A percentile compares a stretch with the other conserved stretches of the same genome.
Evolutionary conservation across 495 filamentous ascomycete species (phyloP).

Genomic region (Penicillium canescens): DNA sequence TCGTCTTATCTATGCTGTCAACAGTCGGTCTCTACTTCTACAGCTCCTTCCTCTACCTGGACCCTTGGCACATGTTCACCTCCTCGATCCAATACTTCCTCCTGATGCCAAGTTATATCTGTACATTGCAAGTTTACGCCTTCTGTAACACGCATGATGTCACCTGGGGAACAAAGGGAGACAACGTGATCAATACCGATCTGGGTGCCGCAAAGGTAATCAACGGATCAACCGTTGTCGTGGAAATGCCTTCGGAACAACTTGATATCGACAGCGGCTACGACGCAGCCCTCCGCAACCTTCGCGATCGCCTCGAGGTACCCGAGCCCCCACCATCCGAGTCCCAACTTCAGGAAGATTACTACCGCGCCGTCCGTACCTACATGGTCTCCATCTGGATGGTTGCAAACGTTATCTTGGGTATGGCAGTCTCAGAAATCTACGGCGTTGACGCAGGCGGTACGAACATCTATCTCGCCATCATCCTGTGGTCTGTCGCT

Average conservation of each 20-base stretch:
- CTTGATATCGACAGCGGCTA: slow-evolving; percentile 98
- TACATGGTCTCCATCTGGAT: slow-evolving; percentile 99
- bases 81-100: slow-evolving; percentile 90
- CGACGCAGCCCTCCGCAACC: slow-evolving; percentile 94
- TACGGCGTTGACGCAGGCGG: slow-evolving; percentile 67
- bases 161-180: slow-evolving; percentile 98
- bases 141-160: slow-evolving; percentile 99
- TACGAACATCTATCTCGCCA: slow-evolving; percentile 87
- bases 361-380: slow-evolving; percentile 95
- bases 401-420: slow-evolving; percentile 84
- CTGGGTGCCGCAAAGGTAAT: slow-evolving; percentile 77
- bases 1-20: slow-evolving; percentile 84
- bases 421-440: slow-evolving; percentile 90
- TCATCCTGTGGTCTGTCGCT: slow-evolving; percentile 93
- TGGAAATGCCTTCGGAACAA: slow-evolving; percentile 98
- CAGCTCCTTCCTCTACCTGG: slow-evolving; percentile 93
- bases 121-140: slow-evolving; percentile 95
- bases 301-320: slow-evolving; percentile 89
- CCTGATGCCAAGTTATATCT: slow-evolving; percentile 90
- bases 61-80: slow-evolving; percentile 99
- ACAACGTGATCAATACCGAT: slow-evolving; percentile 91
- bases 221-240: slow-evolving; percentile 64
- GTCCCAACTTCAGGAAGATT: slow-evolving; percentile 90
- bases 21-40: slow-evolving; percentile 95
- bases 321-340: slow-evolving; percentile 61